Evolutionary conservation across 352 stramenopile species (phyloP).

Genomic region (Globisporangium alternatum): DNA sequence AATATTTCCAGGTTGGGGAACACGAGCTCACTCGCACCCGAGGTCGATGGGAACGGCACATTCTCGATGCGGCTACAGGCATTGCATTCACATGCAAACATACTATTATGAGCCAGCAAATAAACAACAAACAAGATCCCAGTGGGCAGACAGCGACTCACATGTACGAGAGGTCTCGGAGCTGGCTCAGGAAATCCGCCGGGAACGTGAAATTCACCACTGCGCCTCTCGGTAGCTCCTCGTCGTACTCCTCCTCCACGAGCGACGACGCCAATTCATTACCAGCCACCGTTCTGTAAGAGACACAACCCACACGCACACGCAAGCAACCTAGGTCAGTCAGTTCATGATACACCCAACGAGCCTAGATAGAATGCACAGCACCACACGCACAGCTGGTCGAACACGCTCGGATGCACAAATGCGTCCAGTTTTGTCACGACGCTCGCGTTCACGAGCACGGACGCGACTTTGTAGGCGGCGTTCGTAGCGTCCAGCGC

Average conservation of each 20-base stretch:
- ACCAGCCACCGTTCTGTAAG: slow-evolving; percentile 2
- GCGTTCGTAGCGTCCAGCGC: not conserved
- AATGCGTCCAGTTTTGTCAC: slow-evolving; percentile 5
- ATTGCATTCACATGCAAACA: not conserved
- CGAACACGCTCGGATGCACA: not conserved
- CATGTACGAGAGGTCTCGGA: slow-evolving; percentile 1
- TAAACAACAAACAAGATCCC: no score
- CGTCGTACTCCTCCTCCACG: not conserved
- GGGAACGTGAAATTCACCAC: slow-evolving; percentile 10
- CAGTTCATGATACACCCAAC: not conserved
- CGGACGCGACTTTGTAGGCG: not conserved
- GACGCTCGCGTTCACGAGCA: slow-evolving; percentile 5
- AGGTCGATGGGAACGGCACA: slow-evolving; percentile 1
- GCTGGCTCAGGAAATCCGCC: slow-evolving; percentile 1
- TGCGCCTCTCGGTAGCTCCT: not conserved
- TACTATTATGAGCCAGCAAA: not conserved
- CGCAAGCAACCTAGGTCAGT: not conserved
- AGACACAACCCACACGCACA: not conserved
- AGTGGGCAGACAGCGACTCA: not conserved
- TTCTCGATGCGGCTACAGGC: slow-evolving; percentile 8
- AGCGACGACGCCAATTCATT: slow-evolving; percentile 6
- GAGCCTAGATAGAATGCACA: no score
- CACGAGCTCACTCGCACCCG: not conserved
- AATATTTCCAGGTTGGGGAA: not conserved
- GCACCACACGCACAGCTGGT: not conserved